A percentile compares a stretch with the other conserved stretches of the same genome.
Conservation (phyloP, 2,329 filamentous ascomycete species). For the Diaporthe vexans region DNA sequence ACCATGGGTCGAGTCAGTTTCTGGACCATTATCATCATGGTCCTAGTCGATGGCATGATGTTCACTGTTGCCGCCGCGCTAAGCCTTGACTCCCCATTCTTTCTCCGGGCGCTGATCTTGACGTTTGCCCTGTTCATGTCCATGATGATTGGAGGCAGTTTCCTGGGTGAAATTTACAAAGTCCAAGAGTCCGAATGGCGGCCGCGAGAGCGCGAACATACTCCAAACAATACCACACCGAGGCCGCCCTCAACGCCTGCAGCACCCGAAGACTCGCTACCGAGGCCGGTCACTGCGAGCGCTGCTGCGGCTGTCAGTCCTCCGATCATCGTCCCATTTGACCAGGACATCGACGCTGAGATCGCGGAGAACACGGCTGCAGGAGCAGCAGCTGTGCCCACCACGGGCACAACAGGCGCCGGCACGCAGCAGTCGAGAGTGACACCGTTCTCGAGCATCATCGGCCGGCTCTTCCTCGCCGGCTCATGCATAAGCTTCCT, state of each 20-base stretch:
- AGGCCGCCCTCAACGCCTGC: slow-evolving; percentile 46
- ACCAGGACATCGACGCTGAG: slow-evolving; percentile 74
- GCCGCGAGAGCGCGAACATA: slow-evolving; percentile 54
- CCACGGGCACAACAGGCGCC: slow-evolving; percentile 48
- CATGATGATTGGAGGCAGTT: slow-evolving; percentile 69
- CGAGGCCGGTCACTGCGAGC: slow-evolving; percentile 57
- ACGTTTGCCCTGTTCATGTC: slow-evolving; percentile 68
- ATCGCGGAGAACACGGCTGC: slow-evolving; percentile 59
- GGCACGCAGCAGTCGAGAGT: slow-evolving; percentile 49
- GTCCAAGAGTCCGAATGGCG: slow-evolving; percentile 72
- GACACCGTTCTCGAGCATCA: slow-evolving; percentile 66
- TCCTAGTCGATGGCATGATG: slow-evolving; percentile 72
- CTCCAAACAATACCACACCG: slow-evolving; percentile 46
- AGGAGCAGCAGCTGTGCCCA: slow-evolving; percentile 53
- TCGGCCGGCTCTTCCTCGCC: slow-evolving; percentile 69
- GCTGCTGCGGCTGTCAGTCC: slow-evolving; percentile 48
- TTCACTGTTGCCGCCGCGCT: slow-evolving; percentile 69
- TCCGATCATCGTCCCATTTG: slow-evolving; percentile 73
- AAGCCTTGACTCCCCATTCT: slow-evolving; percentile 69
- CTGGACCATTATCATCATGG: slow-evolving; percentile 72
- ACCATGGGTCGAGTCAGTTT: slow-evolving; percentile 77
- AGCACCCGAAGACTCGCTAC: slow-evolving; percentile 51
- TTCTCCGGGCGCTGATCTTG: slow-evolving; percentile 69
- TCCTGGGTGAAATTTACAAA: slow-evolving; percentile 71
- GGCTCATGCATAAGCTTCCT: slow-evolving; percentile 70